A percentile compares a stretch with the other conserved stretches of the same genome.
phyloP scores from a whole-genome alignment of 305 asterid species.

The Fraxinus velutina region DNA sequence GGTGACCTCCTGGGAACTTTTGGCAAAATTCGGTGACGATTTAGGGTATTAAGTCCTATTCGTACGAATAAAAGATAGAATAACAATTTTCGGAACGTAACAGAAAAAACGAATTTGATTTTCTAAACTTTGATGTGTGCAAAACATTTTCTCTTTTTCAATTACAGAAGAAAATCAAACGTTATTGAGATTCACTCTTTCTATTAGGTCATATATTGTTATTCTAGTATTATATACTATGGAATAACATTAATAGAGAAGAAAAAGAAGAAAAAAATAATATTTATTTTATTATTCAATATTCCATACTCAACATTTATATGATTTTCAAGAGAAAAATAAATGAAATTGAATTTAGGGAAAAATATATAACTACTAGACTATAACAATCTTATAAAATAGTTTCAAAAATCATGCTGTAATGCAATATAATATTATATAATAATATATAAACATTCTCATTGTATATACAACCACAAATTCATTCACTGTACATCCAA shows the following conservation, averaged over 20 bases:
- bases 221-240: too few relatives aligned
- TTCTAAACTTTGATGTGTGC: background rate
- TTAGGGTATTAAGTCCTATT: background rate
- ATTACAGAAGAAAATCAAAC: background rate
- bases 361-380: too few relatives aligned
- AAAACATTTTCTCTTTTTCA: too few relatives aligned
- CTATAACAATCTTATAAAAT: too few relatives aligned
- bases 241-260: background rate
- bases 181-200: background rate
- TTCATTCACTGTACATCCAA: too few relatives aligned
- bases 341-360: background rate
- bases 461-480: too few relatives aligned
- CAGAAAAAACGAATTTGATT: background rate
- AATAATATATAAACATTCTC: too few relatives aligned
- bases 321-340: background rate
- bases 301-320: background rate
- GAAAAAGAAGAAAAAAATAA: background rate
- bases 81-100: background rate
- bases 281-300: too few relatives aligned
- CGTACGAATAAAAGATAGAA: background rate
- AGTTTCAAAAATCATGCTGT: too few relatives aligned
- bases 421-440: too few relatives aligned
- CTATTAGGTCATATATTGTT: background rate
- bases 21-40: too few relatives aligned
- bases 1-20: too few relatives aligned